Percentiles rank a stretch among this genome's conserved stretches.
Conservation (phyloP, 2,329 filamentous ascomycete genomes). For the Fusarium neocosmosporiellum region DNA sequence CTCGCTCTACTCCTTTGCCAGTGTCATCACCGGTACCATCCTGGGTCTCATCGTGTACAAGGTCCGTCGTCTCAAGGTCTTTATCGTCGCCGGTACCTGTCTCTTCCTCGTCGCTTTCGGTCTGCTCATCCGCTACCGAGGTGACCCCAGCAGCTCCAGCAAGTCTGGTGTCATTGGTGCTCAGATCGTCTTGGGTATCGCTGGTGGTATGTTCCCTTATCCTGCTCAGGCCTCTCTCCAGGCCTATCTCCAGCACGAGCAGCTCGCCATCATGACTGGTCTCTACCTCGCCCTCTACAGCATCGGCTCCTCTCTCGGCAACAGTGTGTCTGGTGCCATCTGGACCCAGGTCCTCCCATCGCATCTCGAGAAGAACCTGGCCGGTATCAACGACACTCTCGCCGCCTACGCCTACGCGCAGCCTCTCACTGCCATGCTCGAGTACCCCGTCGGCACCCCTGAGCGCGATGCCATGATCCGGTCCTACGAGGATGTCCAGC, state of each 20-base stretch:
- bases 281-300: conserved; percentile 73
- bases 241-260: conserved; percentile 56
- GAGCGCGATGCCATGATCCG: conserved; percentile 57
- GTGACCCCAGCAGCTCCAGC: conserved; percentile 54
- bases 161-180: conserved; percentile 70
- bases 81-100: conserved; percentile 69
- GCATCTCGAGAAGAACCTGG: conserved; percentile 54
- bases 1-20: conserved; percentile 68
- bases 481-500: conserved; percentile 60
- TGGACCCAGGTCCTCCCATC: conserved; percentile 69
- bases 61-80: conserved; percentile 70
- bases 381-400: conserved; percentile 51
- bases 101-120: conserved; percentile 75
- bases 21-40: conserved; percentile 67
- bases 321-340: conserved; percentile 69
- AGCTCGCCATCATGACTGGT: conserved; percentile 73
- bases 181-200: conserved; percentile 71
- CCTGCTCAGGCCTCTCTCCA: conserved; percentile 60
- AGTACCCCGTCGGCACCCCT: conserved; percentile 55
- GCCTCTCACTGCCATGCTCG: conserved; percentile 49
- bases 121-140: conserved; percentile 72
- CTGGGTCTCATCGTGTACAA: conserved; percentile 68
- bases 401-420: conserved; percentile 50
- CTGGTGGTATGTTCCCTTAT: conserved; percentile 71
- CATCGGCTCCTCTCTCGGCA: conserved; percentile 70